Conservation (phyloP, 352 stramenopile genomes). For the Phytophthora colocasiae region DNA sequence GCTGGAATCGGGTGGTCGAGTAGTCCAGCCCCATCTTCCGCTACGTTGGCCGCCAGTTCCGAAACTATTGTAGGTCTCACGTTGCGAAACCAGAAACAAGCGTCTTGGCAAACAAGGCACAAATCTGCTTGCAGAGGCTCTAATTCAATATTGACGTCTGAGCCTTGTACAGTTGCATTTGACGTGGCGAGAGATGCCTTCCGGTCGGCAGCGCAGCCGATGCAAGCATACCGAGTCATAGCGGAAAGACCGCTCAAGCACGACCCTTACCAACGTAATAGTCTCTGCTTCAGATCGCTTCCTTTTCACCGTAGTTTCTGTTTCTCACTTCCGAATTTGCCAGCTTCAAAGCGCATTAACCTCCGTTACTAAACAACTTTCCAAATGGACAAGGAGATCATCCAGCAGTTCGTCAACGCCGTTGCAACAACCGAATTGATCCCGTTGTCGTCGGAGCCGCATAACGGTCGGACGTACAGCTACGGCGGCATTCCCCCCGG, state of each 20-base stretch:
- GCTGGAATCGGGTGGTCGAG: conserved; percentile 8
- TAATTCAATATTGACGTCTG: too few relatives aligned
- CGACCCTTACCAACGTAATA: conserved; percentile 8
- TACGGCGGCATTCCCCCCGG: conserved; percentile 23
- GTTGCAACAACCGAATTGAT: conserved; percentile 14
- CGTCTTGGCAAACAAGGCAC: conserved; percentile 17
- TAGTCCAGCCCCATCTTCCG: conserved; percentile 4
- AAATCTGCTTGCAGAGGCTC: not conserved
- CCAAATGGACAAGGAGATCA: conserved; percentile 12
- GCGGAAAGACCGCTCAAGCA: conserved; percentile 26
- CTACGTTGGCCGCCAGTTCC: conserved; percentile 6
- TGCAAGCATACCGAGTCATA: conserved; percentile 30
- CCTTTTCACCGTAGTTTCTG: not conserved
- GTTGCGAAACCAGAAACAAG: not conserved
- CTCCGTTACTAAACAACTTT: not conserved
- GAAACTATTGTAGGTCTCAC: not conserved
- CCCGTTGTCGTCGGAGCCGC: conserved; percentile 16
- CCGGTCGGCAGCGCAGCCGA: conserved; percentile 2
- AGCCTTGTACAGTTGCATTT: conserved; percentile 24
- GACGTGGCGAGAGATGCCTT: conserved; percentile 4
- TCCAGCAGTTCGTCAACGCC: conserved; percentile 25
- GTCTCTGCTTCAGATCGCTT: conserved; percentile 13
- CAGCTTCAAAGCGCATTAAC: not conserved
- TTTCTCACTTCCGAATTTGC: conserved; percentile 23
- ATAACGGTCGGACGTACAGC: conserved; percentile 24